Conservation (phyloP, 176 grass and related monocot species). For the Pharus latifolius region DNA sequence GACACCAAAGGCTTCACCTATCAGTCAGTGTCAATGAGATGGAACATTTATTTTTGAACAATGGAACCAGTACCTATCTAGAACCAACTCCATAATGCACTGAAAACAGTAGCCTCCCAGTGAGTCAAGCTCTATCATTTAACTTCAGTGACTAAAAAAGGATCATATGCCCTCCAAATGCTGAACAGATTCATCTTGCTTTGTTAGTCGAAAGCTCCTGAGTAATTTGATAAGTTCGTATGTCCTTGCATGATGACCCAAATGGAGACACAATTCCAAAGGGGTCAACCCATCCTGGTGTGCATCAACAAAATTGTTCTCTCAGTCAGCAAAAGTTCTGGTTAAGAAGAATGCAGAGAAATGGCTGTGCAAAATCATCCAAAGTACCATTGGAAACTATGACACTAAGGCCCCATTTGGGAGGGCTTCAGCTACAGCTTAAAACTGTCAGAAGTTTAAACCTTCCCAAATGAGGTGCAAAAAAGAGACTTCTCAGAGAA, state of each 20-base stretch:
- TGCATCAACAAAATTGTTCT: slow-evolving; percentile 1
- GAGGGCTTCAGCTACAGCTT: no score
- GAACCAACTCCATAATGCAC: not conserved
- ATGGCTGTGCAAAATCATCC: not conserved
- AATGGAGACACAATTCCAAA: slow-evolving; percentile 59
- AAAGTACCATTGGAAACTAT: not conserved
- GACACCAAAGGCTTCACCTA: not conserved
- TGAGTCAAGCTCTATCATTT: not conserved
- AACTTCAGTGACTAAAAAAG: not conserved
- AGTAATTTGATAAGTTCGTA: slow-evolving; percentile 91
- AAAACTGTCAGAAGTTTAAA: no score
- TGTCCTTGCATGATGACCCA: slow-evolving; percentile 45
- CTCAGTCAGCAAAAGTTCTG: not conserved
- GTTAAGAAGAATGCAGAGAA: not conserved
- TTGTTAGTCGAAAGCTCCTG: slow-evolving; percentile 41
- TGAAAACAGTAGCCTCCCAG: not conserved
- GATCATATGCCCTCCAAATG: not conserved
- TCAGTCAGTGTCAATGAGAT: not conserved
- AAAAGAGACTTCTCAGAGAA: no score
- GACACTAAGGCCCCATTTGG: not conserved
- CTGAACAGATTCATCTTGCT: slow-evolving; percentile 14
- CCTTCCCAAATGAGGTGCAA: no score
- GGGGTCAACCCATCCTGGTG: slow-evolving; percentile 87
- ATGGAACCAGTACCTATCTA: not conserved
- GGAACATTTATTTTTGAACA: not conserved